Evolutionary conservation across 73 alveolate genomes (phyloP), one percentile per base, ranked within the genome.

Genomic region (Breviolum minutum): DNA sequence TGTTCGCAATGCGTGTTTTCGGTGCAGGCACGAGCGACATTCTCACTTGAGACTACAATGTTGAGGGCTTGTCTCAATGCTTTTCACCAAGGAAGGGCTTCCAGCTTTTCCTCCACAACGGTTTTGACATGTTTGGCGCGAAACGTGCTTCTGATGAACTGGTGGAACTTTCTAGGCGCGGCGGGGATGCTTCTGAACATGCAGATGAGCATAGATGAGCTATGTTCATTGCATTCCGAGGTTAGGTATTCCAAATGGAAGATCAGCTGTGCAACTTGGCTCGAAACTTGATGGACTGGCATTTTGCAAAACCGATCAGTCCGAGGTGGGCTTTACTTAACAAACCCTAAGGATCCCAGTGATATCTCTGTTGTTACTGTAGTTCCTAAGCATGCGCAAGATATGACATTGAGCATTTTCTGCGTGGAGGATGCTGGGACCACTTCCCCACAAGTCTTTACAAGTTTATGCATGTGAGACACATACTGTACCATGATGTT

Each of bases 71-170:
- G 54, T 40, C 3, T 40, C 54, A 40, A 40, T 40, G 54, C 3
- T 0, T 3, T 40, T 40, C 54, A 40, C 85, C 85, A 19, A 83
- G 93, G 93, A 83, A 54, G 74, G 63, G 17, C 69, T 83, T 30
- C 88, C 87, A 90, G 87, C 87, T 90, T 26, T 90, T 90, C 76
- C 54, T 90, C 74, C 96, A 90, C 96, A 90, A 90, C 32, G 96
- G 96, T 79, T 90, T 90, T 63, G 96, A 76, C 74, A 48, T 62
- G 62, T 90, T 90, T 70, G 87, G 62, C 17, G 87, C 96, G 19
- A 63, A 90, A 26, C 74, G 82, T 19, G 71, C 73, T 79, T 64
- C 66, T 29, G 68, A 40, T 48, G 83, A 63, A 40, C 68, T 90
- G 13, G 69, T 16, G 48, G 96, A 40, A 19, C 76, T 90, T 29